A percentile compares a stretch with the other conserved stretches of the same genome.
Evolutionary conservation across 768 basidiomycete species (phyloP).

Genomic region (Ramaria rubella): DNA sequence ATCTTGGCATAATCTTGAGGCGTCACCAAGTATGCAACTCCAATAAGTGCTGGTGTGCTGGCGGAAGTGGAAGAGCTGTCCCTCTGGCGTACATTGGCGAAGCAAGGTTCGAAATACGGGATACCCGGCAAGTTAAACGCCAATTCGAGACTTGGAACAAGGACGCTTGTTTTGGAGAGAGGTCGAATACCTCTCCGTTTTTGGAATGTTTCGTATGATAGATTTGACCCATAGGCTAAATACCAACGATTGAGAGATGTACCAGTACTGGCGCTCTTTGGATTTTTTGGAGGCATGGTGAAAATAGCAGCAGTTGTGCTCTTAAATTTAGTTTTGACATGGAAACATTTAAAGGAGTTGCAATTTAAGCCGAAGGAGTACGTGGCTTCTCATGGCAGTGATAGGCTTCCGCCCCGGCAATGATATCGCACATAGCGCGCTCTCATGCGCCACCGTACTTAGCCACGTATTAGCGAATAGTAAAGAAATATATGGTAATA

Average conservation of each 20-base stretch:
- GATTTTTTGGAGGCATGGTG: too few species aligned
- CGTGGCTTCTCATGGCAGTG: too few species aligned
- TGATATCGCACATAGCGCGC: too few species aligned
- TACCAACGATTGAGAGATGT: slow-evolving; percentile 8
- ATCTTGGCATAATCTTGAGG: neutral
- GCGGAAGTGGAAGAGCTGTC: neutral
- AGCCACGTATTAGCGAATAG: too few species aligned
- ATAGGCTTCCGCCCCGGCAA: too few species aligned
- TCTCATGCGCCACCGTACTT: too few species aligned
- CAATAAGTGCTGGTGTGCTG: neutral
- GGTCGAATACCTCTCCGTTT: neutral
- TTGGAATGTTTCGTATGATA: neutral
- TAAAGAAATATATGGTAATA: too few species aligned
- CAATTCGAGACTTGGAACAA: neutral
- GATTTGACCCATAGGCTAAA: slow-evolving; percentile 3
- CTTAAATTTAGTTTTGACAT: too few species aligned
- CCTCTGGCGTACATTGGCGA: neutral
- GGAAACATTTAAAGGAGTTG: too few species aligned
- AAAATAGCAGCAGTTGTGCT: too few species aligned
- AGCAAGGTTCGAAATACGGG: slow-evolving; percentile 4
- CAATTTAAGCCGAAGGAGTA: too few species aligned
- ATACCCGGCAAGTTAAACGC: neutral
- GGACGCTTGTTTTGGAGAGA: neutral
- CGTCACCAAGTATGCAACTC: slow-evolving; percentile 3
- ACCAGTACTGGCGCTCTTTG: too few species aligned